These are phyloP conservation scores for Conoideocrella luteorostrata DNA, from an alignment of 2,329 filamentous ascomycete genomes.

Conservation along the genomic window DNA sequence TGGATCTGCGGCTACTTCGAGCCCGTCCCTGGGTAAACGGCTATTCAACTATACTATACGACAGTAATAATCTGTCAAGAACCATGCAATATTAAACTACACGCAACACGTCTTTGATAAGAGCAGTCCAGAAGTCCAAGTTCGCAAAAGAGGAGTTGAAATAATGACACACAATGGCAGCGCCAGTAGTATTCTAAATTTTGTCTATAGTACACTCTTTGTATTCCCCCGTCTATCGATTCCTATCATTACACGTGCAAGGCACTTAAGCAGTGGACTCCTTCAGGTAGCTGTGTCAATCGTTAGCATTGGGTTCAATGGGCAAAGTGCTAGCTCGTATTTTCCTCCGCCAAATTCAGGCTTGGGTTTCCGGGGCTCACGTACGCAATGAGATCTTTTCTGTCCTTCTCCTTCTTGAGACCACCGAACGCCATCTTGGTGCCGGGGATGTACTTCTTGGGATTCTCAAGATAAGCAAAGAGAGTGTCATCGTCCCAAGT, in stretches of 20 bases:
- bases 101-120: too few relatives aligned
- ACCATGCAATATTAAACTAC: too few relatives aligned
- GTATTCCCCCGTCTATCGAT: conserved; percentile 28
- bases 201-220: conserved; percentile 34
- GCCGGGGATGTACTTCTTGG: conserved; percentile 99
- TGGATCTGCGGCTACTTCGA: too few relatives aligned
- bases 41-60: too few relatives aligned
- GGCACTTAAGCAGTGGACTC: conserved; percentile 59
- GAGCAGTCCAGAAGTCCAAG: too few relatives aligned
- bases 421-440: conserved; percentile 99
- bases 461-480: conserved; percentile 99
- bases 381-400: conserved; percentile 97
- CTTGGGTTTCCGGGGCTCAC: conserved; percentile 30
- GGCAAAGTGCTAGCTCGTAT: neutral
- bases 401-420: conserved; percentile 99
- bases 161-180: conserved; percentile 23
- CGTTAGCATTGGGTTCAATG: conserved; percentile 18
- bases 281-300: conserved; percentile 53
- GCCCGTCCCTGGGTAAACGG: too few relatives aligned
- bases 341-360: too few relatives aligned
- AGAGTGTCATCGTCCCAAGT: conserved; percentile 81
- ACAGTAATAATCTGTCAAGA: too few relatives aligned
- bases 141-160: conserved; percentile 32
- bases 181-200: conserved; percentile 23
- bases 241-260: conserved; percentile 27